These are phyloP conservation scores for Candida maesae DNA, from an alignment of 805 yeast genomes.

Conservation along the genomic window DNA sequence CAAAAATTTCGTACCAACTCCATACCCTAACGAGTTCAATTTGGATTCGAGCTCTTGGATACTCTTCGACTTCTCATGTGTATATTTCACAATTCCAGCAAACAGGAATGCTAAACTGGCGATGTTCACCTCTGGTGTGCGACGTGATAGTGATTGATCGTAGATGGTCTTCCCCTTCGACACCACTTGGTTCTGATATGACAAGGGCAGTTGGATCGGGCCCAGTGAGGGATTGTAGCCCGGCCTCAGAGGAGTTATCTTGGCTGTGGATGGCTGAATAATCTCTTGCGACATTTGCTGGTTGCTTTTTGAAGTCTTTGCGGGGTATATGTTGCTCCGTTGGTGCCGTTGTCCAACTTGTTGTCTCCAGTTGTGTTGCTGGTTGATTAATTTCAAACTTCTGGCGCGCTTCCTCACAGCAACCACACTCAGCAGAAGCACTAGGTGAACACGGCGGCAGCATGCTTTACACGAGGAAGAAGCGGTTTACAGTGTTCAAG, in stretches of 20 bases:
- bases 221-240: slow-evolving; percentile 30
- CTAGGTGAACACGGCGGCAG: slow-evolving; percentile 4
- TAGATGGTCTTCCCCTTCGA: slow-evolving; percentile 39
- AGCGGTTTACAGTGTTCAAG: slow-evolving; percentile 22
- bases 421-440: not conserved
- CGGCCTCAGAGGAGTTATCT: slow-evolving; percentile 13
- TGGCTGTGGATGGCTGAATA: slow-evolving; percentile 24
- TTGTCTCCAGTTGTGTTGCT: too few relatives aligned
- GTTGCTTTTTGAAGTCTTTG: too few relatives aligned
- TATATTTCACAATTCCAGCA: slow-evolving; percentile 64
- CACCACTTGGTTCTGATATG: slow-evolving; percentile 18
- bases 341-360: too few relatives aligned
- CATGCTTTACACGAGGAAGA: slow-evolving; percentile 21
- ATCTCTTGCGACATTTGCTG: slow-evolving; percentile 18
- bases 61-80: slow-evolving; percentile 58
- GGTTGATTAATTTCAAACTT: not conserved
- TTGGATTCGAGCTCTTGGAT: slow-evolving; percentile 61
- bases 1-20: slow-evolving; percentile 66
- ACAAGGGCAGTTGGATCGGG: slow-evolving; percentile 27
- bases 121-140: slow-evolving; percentile 62
- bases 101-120: slow-evolving; percentile 67
- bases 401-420: not conserved
- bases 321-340: too few relatives aligned
- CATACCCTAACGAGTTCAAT: slow-evolving; percentile 71
- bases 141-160: slow-evolving; percentile 65